phyloP scores from a whole-genome alignment of 2,329 filamentous ascomycete genomes.

The Colletotrichum sidae region DNA sequence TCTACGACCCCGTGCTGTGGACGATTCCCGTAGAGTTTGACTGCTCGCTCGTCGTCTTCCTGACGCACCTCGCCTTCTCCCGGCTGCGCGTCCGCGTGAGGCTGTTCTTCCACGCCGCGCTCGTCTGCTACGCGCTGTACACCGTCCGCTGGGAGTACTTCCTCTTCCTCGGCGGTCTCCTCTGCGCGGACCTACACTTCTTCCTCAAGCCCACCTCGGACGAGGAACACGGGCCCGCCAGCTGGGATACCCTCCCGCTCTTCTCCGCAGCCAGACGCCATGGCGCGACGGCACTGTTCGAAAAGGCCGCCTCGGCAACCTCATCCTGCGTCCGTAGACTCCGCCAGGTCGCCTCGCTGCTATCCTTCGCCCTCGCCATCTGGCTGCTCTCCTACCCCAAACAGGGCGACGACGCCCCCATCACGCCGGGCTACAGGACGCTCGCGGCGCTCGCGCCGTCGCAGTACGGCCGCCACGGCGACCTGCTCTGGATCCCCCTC shows the following conservation, averaged over 20 bases:
- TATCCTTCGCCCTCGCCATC: conserved; percentile 11
- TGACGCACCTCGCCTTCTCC: conserved; percentile 62
- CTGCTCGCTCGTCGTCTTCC: conserved; percentile 68
- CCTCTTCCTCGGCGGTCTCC: conserved; percentile 28
- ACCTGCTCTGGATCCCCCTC: conserved; percentile 20
- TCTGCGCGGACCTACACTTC: background rate
- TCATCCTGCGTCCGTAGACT: background rate
- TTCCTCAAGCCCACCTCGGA: conserved; percentile 46
- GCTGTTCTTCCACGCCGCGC: conserved; percentile 50
- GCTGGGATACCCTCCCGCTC: background rate
- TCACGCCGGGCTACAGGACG: conserved; percentile 20
- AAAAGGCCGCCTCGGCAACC: background rate
- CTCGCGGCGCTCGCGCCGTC: conserved; percentile 4
- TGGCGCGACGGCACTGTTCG: background rate
- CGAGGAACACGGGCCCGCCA: background rate
- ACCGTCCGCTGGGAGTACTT: conserved; percentile 23
- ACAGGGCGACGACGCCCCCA: background rate
- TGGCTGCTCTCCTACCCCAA: conserved; percentile 25
- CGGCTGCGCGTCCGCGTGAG: conserved; percentile 57
- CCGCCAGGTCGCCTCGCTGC: background rate
- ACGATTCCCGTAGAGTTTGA: conserved; percentile 72
- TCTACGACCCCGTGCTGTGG: conserved; percentile 70
- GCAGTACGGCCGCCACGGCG: background rate
- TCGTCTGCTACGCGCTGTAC: conserved; percentile 54
- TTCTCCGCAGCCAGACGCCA: background rate